Base-by-base conservation (phyloP, 1,284 basidiomycete genomes). In the Rhodotorula sp. region DNA sequence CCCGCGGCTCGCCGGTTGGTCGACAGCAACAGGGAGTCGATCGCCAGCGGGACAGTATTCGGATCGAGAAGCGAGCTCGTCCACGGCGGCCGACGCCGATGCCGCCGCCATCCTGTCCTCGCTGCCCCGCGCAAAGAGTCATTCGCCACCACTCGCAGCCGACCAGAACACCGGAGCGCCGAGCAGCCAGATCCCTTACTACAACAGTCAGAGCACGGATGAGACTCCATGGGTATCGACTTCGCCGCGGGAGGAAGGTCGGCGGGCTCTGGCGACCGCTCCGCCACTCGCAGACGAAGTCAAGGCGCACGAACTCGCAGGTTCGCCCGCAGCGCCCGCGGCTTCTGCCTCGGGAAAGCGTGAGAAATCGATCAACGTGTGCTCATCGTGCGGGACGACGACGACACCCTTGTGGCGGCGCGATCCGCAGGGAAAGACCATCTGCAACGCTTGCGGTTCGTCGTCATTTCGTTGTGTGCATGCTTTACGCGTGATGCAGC, bases 351-450 rank as follows among this genome's bases (percentile, higher is more conserved):
- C 61, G 42, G 65, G 58, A 33, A 71, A 65, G 45, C 30, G 48
- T 20, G 65, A 48, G 48, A 67, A 66, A 30, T 49, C 62, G 4
- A 65, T 56, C 26, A 73, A 73, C 56, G 88, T 88, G 79, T 96
- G 93, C 82, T 87, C 90, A 55, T 93, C 94, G 80, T 96, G 93
- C 81, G 90, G 91, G 26, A 95, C 93, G 55, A 93, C 90, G 80
- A 93, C 92, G 60, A 95, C 93, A 3, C 93, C 94, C 15, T 83
- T 96, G 15, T 96, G 93, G 93, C 84, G 94, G 78, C 84, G 93
- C 77, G 93, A 95, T 79, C 91, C 94, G 79, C 89, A 92, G 64
- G 93, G 94, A 67, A 91, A 94, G 80, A 85, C 87, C 55, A 86
- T 91, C 78, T 92, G 90, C 82, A 92, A 92, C 80, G 88, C 89